Base-by-base conservation (phyloP, 2,329 filamentous ascomycete genomes). In the Stemphylium vesicarium region DNA sequence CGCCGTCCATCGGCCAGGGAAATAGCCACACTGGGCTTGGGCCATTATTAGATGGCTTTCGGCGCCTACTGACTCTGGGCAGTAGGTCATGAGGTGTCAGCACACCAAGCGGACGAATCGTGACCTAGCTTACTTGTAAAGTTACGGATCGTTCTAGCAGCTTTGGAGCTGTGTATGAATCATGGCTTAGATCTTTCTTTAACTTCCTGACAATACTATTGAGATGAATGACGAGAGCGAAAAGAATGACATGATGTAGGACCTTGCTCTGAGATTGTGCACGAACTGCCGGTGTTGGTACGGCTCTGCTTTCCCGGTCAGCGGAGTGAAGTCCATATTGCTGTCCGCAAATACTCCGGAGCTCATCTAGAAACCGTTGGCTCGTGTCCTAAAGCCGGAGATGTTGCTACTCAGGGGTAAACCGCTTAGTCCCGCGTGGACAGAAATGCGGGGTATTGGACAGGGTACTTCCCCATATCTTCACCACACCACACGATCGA, bases 381-480 rank as follows among this genome's bases (percentile, higher is more conserved):
- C 18, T 38, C 44, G 24, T 50, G 33, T 32, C 24, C 44, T 50
- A 49, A 35, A 29, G 24, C 32, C 59, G 56, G 59, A 46, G 29
- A 42, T 59, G 18, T 50, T 62, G 11, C 59, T 50, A 22, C 45
- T 62, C 53, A 46, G 49, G 56, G 47, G 44, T 47, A 32, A 26
- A 22, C 35, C 35, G 32, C 33, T 29, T 49, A 37, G 29, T 44
- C 44, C 43, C 43, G 52, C 51, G 38, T 52, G 49, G 36, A 20
- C 39, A 10, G 52, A 45, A 60, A 60, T 44, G 59, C 57, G 59
- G 59, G 57, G 59, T 60, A 62, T 48, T 18, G 32, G 20, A 11
- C 29, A 44, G 31, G 50, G 46, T 31, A 15, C 16, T 43, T 53
- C 49, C 36, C 53, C 50, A 57, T 38, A 37, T 24, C 37, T 31